These are phyloP conservation scores for Cyclotella baltica DNA, from an alignment of 108 stramenopile genomes.

Conservation along the genomic window DNA sequence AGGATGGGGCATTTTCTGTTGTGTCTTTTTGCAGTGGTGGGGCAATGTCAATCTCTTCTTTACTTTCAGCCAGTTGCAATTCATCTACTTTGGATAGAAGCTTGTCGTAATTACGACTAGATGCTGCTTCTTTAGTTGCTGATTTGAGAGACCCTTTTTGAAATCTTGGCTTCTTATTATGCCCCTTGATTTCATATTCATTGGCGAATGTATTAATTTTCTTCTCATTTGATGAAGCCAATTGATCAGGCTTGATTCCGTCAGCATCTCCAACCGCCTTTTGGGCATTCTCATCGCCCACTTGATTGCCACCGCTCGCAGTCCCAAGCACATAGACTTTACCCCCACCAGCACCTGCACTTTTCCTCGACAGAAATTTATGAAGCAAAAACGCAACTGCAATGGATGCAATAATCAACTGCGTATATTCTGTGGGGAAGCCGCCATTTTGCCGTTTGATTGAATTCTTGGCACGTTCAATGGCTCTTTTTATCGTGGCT, in stretches of 20 bases:
- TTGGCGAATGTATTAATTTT: too few relatives aligned
- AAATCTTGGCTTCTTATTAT: background rate
- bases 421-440: too few relatives aligned
- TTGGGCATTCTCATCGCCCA: too few relatives aligned
- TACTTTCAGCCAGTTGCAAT: background rate
- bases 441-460: too few relatives aligned
- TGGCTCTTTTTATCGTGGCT: too few relatives aligned
- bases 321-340: background rate
- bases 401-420: background rate
- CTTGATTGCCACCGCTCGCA: background rate
- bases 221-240: background rate
- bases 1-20: background rate
- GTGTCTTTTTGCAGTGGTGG: background rate
- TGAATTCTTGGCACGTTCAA: too few relatives aligned
- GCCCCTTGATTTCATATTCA: background rate
- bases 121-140: constrained; percentile 10
- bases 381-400: background rate
- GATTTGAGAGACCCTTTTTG: background rate
- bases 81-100: too few relatives aligned
- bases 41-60: too few relatives aligned
- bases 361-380: background rate
- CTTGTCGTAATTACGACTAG: constrained; percentile 25
- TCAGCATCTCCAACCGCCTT: background rate
- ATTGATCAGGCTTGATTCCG: background rate
- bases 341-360: background rate